phyloP scores from a whole-genome alignment of 179 eudicot species.

The Actinidia chinensis region DNA sequence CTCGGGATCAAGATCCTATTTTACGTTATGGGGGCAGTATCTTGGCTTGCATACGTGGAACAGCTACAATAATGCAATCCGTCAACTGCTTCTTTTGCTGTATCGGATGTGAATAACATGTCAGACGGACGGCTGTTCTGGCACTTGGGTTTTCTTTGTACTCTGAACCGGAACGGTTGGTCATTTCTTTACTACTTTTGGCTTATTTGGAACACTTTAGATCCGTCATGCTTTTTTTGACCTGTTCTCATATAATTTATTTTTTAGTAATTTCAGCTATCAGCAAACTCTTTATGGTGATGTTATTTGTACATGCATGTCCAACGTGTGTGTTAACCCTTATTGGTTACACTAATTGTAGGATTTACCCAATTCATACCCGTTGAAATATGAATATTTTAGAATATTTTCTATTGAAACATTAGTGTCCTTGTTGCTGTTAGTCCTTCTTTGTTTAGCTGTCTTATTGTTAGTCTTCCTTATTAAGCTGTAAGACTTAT shows the following conservation, averaged over 20 bases:
- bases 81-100: slow-evolving; percentile 94
- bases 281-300: not conserved
- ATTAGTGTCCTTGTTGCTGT: too few species aligned
- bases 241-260: not conserved
- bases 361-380: not conserved
- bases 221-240: not conserved
- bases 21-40: slow-evolving; percentile 94
- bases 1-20: slow-evolving; percentile 94
- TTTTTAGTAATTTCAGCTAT: not conserved
- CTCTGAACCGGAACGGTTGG: slow-evolving; percentile 92
- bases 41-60: slow-evolving; percentile 91
- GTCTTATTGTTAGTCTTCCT: too few species aligned
- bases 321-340: not conserved
- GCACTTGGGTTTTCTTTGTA: slow-evolving; percentile 96
- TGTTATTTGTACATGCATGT: not conserved
- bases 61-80: slow-evolving; percentile 91
- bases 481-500: too few species aligned
- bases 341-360: not conserved
- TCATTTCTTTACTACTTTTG: slow-evolving; percentile 9
- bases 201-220: not conserved
- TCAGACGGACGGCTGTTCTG: slow-evolving; percentile 89
- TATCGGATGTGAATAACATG: slow-evolving; percentile 92
- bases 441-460: too few species aligned
- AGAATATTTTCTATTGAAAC: too few species aligned
- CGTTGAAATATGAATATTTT: too few species aligned